Percentiles rank a stretch among this genome's conserved stretches.
Conservation (phyloP, 2,329 filamentous ascomycete species). For the Xylariales sp. region DNA sequence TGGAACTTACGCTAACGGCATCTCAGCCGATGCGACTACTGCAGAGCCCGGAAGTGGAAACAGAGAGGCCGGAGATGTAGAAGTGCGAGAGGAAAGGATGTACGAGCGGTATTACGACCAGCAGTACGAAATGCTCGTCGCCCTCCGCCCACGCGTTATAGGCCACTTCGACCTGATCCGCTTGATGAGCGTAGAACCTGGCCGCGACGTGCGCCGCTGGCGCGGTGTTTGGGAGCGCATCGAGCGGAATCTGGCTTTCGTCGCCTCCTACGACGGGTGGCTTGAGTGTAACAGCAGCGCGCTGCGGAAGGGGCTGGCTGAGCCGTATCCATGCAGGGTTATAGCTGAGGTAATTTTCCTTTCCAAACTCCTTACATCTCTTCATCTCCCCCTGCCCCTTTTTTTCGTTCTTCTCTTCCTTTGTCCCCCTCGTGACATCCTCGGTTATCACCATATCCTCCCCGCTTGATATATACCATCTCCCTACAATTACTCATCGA, state of each 20-base stretch:
- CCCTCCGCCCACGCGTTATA: constrained; percentile 79
- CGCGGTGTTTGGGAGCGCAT: constrained; percentile 78
- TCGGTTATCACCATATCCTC: not conserved
- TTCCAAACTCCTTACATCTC: constrained; percentile 1
- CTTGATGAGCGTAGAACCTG: constrained; percentile 78
- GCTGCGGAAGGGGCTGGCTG: constrained; percentile 86
- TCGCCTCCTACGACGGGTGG: constrained; percentile 80
- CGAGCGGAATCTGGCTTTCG: constrained; percentile 76
- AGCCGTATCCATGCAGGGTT: constrained; percentile 85
- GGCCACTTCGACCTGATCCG: constrained; percentile 95
- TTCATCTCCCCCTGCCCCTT: not conserved
- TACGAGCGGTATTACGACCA: constrained; percentile 89
- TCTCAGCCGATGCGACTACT: not conserved
- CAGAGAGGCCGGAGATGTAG: constrained; percentile 58
- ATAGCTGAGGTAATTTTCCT: constrained; percentile 75
- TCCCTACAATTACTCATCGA: too few species aligned
- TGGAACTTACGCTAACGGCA: constrained; percentile 23
- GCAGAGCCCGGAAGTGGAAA: constrained; percentile 30
- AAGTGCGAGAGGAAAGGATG: constrained; percentile 76
- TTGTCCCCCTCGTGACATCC: not conserved
- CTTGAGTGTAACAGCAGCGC: constrained; percentile 91
- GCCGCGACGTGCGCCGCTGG: constrained; percentile 68
- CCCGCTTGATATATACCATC: too few species aligned
- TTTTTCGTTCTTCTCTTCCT: not conserved
- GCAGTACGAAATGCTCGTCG: constrained; percentile 82